Evolutionary conservation across 192 early-diverging fungal species (phyloP).

Genomic region (Coemansia asiatica): DNA sequence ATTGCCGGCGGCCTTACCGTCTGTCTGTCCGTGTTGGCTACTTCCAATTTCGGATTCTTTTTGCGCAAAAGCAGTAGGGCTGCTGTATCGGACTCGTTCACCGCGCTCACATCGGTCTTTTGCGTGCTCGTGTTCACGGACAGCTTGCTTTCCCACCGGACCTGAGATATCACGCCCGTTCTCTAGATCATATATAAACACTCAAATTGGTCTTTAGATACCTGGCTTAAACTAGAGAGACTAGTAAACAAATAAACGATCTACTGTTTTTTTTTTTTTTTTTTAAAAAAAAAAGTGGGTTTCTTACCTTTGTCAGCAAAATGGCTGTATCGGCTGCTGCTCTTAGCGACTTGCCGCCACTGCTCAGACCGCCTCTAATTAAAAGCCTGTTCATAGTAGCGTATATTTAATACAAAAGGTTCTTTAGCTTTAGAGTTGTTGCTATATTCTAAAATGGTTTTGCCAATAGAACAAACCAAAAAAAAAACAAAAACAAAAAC

Average conservation of each 20-base stretch:
- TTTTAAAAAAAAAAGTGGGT: not conserved
- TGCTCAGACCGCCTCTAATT: not conserved
- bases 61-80: slow-evolving; percentile 26
- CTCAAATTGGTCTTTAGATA: not conserved
- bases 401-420: not conserved
- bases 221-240: not conserved
- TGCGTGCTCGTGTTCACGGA: not conserved
- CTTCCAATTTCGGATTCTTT: not conserved
- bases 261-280: not conserved
- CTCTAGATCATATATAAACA: slow-evolving; percentile 2
- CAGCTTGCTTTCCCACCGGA: slow-evolving; percentile 38
- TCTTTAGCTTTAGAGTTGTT: not conserved
- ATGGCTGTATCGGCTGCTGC: not conserved
- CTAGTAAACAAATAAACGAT: not conserved
- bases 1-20: slow-evolving; percentile 27
- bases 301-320: not conserved
- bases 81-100: slow-evolving; percentile 1
- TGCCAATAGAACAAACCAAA: too few species aligned
- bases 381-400: slow-evolving; percentile 1
- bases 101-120: not conserved
- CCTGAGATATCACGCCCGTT: slow-evolving; percentile 15
- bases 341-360: not conserved
- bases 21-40: slow-evolving; percentile 12
- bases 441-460: not conserved
- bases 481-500: not conserved